Evolutionary conservation across 495 filamentous ascomycete genomes (phyloP).

Genomic region (Hypoxylon rickii): DNA sequence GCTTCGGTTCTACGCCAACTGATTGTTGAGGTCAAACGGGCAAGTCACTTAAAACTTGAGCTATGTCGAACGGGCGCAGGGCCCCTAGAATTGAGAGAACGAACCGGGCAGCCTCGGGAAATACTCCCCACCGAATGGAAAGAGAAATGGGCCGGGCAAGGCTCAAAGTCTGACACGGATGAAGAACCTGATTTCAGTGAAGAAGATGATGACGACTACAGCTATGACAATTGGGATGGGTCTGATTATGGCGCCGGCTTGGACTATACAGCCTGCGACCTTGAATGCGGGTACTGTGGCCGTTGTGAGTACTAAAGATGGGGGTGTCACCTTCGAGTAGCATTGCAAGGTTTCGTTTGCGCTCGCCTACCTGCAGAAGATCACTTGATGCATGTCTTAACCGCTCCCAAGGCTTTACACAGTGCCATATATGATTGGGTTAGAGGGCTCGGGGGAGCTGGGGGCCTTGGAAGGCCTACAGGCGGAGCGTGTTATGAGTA

Average conservation of each 20-base stretch:
- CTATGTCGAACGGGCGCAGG: conserved; percentile 41
- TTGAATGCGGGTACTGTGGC: conserved; percentile 51
- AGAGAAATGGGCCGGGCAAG: conserved; percentile 20
- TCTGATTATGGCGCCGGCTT: conserved; percentile 37
- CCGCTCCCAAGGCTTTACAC: neutral
- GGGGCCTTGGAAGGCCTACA: too few relatives aligned
- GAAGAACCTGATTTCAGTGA: conserved; percentile 16
- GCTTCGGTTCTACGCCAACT: conserved; percentile 46
- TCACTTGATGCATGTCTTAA: neutral
- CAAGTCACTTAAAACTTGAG: conserved; percentile 47
- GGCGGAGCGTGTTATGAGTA: neutral
- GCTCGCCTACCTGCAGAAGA: conserved; percentile 7
- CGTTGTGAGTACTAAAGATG: conserved; percentile 13
- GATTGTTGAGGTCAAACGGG: conserved; percentile 49
- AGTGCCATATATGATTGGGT: neutral
- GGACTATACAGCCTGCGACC: conserved; percentile 49
- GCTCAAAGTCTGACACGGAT: neutral
- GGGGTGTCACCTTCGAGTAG: neutral
- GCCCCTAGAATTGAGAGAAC: conserved; percentile 51
- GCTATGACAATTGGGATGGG: conserved; percentile 17
- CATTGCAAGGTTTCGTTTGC: neutral
- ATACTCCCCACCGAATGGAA: conserved; percentile 36
- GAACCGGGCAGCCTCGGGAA: conserved; percentile 32
- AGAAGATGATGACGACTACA: conserved; percentile 9
- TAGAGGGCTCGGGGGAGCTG: neutral